These are phyloP conservation scores for Ambrosiella xylebori DNA, from an alignment of 2,329 filamentous ascomycete species.

Conservation along the genomic window DNA sequence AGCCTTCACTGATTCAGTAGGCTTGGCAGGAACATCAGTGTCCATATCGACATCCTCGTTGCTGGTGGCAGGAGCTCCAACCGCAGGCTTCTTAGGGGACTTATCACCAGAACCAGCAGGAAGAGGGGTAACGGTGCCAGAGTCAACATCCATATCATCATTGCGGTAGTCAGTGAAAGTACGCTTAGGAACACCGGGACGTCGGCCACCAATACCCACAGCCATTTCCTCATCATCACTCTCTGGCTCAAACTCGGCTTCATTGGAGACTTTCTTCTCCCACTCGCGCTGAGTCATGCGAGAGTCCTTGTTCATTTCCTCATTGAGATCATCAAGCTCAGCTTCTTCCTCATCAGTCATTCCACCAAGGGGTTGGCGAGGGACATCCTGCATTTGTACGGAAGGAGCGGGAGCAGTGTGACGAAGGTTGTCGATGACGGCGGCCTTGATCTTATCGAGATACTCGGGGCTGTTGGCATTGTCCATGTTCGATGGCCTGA, in stretches of 20 bases:
- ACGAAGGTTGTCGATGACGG: slow-evolving; percentile 70
- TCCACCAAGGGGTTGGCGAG: slow-evolving; percentile 41
- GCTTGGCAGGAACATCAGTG: slow-evolving; percentile 15
- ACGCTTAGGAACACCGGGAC: slow-evolving; percentile 29
- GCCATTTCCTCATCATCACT: slow-evolving; percentile 79
- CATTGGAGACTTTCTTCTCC: slow-evolving; percentile 59
- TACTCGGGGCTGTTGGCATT: slow-evolving; percentile 78
- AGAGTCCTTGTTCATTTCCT: slow-evolving; percentile 70
- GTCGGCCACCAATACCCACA: slow-evolving; percentile 51
- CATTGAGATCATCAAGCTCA: slow-evolving; percentile 53
- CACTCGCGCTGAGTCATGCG: slow-evolving; percentile 67
- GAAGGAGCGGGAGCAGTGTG: slow-evolving; percentile 77
- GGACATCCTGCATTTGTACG: slow-evolving; percentile 73
- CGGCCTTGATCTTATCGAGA: slow-evolving; percentile 62
- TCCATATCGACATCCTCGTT: slow-evolving; percentile 27
- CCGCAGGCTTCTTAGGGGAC: slow-evolving; percentile 17
- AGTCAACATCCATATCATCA: slow-evolving; percentile 20
- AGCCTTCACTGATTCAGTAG: slow-evolving; percentile 10
- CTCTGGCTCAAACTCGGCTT: slow-evolving; percentile 61
- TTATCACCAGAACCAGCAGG: slow-evolving; percentile 20
- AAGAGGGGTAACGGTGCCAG: slow-evolving; percentile 21
- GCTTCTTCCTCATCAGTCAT: slow-evolving; percentile 52
- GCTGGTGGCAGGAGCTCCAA: slow-evolving; percentile 20
- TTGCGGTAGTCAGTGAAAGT: slow-evolving; percentile 36
- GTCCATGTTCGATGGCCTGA: slow-evolving; percentile 73